phyloP scores from a whole-genome alignment of 202 grass and related monocot species.

The Schoenoplectus triqueter region DNA sequence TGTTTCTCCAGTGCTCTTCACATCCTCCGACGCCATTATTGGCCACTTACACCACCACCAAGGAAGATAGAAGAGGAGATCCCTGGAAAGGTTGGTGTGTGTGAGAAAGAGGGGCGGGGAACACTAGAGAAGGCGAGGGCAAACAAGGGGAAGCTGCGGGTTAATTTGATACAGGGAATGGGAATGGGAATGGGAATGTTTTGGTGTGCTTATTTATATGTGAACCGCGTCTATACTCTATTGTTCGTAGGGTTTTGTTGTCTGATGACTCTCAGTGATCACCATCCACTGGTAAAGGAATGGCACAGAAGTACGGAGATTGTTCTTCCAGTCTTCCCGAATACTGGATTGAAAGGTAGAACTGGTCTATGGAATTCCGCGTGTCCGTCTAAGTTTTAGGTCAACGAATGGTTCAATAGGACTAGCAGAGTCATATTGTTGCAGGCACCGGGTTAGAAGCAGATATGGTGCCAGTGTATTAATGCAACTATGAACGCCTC shows the following conservation, averaged over 20 bases:
- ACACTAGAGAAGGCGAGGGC: not conserved
- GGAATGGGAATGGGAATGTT: not conserved
- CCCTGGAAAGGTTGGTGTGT: constrained; percentile 5
- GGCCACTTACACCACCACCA: not conserved
- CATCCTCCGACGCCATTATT: constrained; percentile 97
- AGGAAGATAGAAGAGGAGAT: constrained; percentile 12
- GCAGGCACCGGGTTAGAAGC: no score
- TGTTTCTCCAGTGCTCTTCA: constrained; percentile 92
- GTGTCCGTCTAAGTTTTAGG: not conserved
- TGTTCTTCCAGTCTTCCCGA: not conserved
- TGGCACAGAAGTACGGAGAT: not conserved
- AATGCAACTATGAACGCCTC: no score
- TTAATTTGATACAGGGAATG: not conserved
- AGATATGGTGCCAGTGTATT: no score
- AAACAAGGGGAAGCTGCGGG: not conserved
- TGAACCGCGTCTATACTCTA: not conserved
- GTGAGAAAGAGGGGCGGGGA: not conserved
- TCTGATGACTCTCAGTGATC: not conserved
- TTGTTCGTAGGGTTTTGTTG: not conserved
- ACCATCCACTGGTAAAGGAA: not conserved
- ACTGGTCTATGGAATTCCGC: not conserved
- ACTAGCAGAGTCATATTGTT: no score
- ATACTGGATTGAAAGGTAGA: not conserved
- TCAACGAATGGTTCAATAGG: not conserved
- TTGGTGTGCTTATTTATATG: constrained; percentile 11